Percentiles rank a stretch among this genome's conserved stretches.
phyloP scores from a whole-genome alignment of 306 rosid species.

The Acacia acuminata region DNA sequence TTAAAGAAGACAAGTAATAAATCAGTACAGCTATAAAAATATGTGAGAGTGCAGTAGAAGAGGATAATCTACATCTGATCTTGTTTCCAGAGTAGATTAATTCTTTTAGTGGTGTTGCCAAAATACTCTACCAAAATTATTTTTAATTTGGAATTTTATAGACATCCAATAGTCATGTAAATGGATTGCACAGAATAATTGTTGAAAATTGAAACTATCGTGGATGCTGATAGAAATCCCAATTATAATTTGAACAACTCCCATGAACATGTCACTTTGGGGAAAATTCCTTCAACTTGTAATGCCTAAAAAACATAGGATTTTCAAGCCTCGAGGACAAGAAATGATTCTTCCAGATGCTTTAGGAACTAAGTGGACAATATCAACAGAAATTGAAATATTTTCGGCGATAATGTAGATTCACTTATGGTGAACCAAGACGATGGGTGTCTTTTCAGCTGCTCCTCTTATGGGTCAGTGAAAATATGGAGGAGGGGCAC shows the following conservation, averaged over 20 bases:
- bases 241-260: background rate
- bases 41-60: too few relatives aligned
- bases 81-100: background rate
- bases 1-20: background rate
- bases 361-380: background rate
- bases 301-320: background rate
- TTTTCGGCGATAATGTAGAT: conserved; percentile 44
- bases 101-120: background rate
- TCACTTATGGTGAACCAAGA: conserved; percentile 66
- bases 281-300: conserved; percentile 9
- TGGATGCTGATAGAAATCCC: background rate
- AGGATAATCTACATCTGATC: too few relatives aligned
- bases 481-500: conserved; percentile 71
- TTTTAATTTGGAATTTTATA: background rate
- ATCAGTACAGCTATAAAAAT: background rate
- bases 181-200: background rate
- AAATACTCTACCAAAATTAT: background rate
- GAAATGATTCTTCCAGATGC: conserved; percentile 3
- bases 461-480: conserved; percentile 76
- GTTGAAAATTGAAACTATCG: background rate
- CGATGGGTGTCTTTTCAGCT: conserved; percentile 73
- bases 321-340: conserved; percentile 15
- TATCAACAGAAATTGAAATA: background rate
- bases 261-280: conserved; percentile 9
- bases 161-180: background rate